Conservation (phyloP, 1,284 basidiomycete genomes). For the Ganoderma sinense region DNA sequence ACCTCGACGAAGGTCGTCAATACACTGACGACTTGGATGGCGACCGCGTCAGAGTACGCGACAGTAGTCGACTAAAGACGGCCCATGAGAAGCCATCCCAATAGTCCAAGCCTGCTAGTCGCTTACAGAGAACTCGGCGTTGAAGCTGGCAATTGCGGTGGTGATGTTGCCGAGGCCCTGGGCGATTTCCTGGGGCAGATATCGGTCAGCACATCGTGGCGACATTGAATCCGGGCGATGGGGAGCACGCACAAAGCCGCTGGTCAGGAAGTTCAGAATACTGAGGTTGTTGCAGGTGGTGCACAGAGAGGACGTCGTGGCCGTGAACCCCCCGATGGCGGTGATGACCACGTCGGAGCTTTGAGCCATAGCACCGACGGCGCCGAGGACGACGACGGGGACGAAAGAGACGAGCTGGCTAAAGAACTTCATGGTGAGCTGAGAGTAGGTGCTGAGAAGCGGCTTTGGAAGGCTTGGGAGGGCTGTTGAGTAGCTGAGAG, state of each 20-base stretch:
- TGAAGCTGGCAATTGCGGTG: conserved; percentile 4
- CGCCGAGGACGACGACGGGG: conserved; percentile 3
- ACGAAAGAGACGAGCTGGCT: conserved; percentile 1
- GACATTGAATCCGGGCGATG: neutral
- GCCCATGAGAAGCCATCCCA: neutral
- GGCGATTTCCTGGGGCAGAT: neutral
- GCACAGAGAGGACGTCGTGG: neutral
- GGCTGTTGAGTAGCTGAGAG: neutral
- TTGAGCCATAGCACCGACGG: neutral
- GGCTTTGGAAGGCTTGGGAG: neutral
- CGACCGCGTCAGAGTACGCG: conserved; percentile 5
- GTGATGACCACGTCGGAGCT: conserved; percentile 6
- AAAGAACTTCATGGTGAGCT: conserved; percentile 7
- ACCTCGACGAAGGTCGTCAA: conserved; percentile 17
- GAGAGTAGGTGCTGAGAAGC: neutral
- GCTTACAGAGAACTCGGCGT: neutral
- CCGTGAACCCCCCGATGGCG: conserved; percentile 1
- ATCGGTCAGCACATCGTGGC: neutral
- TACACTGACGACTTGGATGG: conserved; percentile 7
- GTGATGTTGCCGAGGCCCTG: conserved; percentile 12
- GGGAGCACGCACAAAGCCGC: neutral
- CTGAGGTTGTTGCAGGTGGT: neutral
- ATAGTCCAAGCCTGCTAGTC: neutral
- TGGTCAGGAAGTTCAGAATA: neutral
- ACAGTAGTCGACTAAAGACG: neutral